These are phyloP conservation scores for Gleditsia sinensis DNA, from an alignment of 306 rosid genomes.

Conservation along the genomic window DNA sequence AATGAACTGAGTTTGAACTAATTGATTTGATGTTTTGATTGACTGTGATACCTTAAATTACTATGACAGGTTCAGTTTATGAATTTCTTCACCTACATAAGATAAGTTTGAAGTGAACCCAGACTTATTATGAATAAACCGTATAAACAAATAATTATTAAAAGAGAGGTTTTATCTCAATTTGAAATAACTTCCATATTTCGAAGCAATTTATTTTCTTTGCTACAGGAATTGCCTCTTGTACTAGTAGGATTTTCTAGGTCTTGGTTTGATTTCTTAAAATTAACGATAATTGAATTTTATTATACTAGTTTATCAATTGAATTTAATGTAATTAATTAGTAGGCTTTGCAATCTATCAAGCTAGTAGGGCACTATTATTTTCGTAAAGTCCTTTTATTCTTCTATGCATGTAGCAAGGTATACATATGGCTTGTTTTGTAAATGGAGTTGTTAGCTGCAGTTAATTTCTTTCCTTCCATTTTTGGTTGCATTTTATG, in stretches of 20 bases:
- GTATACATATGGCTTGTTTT: no score
- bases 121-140: background rate
- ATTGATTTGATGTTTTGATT: constrained; percentile 13
- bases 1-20: background rate
- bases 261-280: background rate
- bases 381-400: no score
- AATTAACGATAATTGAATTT: background rate
- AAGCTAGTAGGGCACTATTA: no score
- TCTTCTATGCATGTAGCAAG: no score
- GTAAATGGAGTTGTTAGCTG: background rate
- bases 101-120: background rate
- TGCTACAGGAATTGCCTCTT: constrained; percentile 1
- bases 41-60: background rate
- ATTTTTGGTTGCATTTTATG: background rate
- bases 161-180: background rate
- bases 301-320: constrained; percentile 6
- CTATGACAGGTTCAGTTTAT: background rate
- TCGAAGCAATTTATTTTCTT: background rate
- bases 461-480: background rate
- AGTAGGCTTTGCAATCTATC: constrained; percentile 12
- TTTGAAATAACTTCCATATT: background rate
- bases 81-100: background rate
- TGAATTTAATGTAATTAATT: background rate
- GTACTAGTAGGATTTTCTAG: constrained; percentile 13
- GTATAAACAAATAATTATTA: background rate